Evolutionary conservation across 139 green algal genomes (phyloP).

Genomic region (Chlamydomonas sphaeroides): DNA sequence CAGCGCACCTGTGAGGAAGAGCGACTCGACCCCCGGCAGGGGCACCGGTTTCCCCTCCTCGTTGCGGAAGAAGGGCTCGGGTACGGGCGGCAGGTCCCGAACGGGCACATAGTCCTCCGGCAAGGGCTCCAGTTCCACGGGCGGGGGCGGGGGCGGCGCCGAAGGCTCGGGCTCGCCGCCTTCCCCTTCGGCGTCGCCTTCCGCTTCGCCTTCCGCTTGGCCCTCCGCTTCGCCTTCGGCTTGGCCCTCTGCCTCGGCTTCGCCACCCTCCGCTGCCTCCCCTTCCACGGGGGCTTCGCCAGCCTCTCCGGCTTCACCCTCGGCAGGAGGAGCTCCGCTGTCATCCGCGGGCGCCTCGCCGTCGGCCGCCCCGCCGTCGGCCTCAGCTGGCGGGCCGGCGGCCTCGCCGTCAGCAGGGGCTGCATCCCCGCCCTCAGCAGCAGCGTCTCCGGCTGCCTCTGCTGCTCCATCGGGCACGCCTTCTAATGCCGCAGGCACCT

Average conservation of each 20-base stretch:
- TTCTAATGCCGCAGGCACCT: no score
- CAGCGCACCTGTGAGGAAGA: slow-evolving; percentile 72
- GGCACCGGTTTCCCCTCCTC: slow-evolving; percentile 62
- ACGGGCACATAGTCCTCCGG: slow-evolving; percentile 57
- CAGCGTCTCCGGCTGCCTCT: not conserved
- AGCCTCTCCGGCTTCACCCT: not conserved
- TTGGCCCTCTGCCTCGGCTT: not conserved
- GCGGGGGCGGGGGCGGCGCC: slow-evolving; percentile 6
- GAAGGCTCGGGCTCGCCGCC: not conserved
- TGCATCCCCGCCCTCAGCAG: not conserved
- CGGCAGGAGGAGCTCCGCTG: not conserved
- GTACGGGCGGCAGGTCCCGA: slow-evolving; percentile 42
- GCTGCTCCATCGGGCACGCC: not conserved
- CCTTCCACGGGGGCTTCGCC: not conserved
- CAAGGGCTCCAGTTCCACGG: slow-evolving; percentile 40
- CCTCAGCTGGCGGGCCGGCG: not conserved
- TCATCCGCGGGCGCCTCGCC: not conserved
- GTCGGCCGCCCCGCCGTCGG: not conserved
- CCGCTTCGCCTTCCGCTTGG: not conserved
- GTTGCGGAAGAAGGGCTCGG: slow-evolving; percentile 48
- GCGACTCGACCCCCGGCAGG: slow-evolving; percentile 54
- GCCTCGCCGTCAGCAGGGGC: no score
- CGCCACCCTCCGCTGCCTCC: not conserved
- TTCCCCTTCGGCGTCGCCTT: not conserved
- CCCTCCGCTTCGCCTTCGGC: not conserved